These are phyloP conservation scores for Naematelia aurantialba DNA, from an alignment of 768 basidiomycete genomes.

Conservation along the genomic window DNA sequence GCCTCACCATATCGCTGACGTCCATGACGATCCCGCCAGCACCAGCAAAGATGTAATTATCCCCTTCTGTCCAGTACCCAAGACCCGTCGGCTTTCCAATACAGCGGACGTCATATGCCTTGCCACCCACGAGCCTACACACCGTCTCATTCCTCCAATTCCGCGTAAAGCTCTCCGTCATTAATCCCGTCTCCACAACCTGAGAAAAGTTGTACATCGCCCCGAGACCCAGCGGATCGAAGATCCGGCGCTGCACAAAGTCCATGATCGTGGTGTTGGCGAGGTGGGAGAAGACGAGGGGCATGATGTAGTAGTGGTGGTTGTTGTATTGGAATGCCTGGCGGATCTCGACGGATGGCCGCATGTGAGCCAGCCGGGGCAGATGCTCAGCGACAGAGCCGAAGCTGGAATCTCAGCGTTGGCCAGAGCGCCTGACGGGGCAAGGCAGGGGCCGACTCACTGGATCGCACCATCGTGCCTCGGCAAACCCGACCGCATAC, in stretches of 20 bases:
- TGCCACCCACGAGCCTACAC: conserved; percentile 10
- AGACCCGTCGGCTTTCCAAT: conserved; percentile 13
- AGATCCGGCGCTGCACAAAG: conserved; percentile 31
- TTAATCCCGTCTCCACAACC: conserved; percentile 21
- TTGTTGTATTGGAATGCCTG: conserved; percentile 44
- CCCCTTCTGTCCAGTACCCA: conserved; percentile 18
- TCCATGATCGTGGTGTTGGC: conserved; percentile 17
- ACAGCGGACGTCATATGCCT: neutral
- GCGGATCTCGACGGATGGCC: conserved; percentile 37
- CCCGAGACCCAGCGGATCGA: conserved; percentile 35
- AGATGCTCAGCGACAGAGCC: conserved; percentile 5
- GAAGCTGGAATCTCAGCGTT: no score
- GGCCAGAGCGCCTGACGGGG: no score
- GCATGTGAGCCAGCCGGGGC: conserved; percentile 20
- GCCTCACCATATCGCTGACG: conserved; percentile 36
- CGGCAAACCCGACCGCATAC: conserved; percentile 37
- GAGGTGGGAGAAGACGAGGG: conserved; percentile 24
- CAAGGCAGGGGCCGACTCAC: conserved; percentile 20
- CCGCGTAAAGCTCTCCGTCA: conserved; percentile 21
- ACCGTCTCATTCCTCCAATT: conserved; percentile 15
- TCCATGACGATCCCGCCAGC: conserved; percentile 35
- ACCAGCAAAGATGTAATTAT: conserved; percentile 26
- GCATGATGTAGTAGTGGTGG: conserved; percentile 24
- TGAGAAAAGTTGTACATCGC: conserved; percentile 22
- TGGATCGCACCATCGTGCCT: conserved; percentile 30